Conservation (phyloP, 2,329 filamentous ascomycete genomes). For the Neospermospora avenae region DNA sequence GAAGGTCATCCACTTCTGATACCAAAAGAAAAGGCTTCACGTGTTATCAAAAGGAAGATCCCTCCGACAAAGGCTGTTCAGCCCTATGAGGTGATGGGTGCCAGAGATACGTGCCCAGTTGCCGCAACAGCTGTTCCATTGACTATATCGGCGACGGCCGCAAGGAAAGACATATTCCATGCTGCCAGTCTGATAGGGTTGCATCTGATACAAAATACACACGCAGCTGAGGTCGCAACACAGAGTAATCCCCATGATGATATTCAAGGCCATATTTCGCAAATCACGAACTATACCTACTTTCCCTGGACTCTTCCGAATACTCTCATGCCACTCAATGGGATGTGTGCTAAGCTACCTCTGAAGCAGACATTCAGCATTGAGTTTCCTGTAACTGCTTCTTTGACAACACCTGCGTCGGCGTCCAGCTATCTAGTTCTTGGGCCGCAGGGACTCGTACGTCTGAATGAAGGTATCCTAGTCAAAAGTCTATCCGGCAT, state of each 20-base stretch:
- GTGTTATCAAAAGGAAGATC: conserved; percentile 12
- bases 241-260: neutral
- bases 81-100: conserved; percentile 5
- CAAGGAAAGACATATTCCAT: conserved; percentile 80
- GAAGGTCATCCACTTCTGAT: conserved; percentile 93
- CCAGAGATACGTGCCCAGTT: conserved; percentile 60
- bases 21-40: conserved; percentile 47
- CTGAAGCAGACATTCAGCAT: conserved; percentile 67
- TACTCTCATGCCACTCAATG: conserved; percentile 70
- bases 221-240: conserved; percentile 38
- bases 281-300: conserved; percentile 72
- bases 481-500: conserved; percentile 54
- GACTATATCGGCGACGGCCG: conserved; percentile 74
- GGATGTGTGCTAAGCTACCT: conserved; percentile 70
- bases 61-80: conserved; percentile 39
- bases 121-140: conserved; percentile 59
- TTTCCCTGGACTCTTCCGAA: conserved; percentile 91
- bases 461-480: conserved; percentile 46
- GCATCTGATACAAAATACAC: conserved; percentile 68
- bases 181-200: conserved; percentile 81
- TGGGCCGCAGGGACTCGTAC: conserved; percentile 46
- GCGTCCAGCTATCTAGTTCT: conserved; percentile 43
- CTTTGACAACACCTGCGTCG: conserved; percentile 25
- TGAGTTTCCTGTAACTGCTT: conserved; percentile 54
- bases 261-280: neutral